Conservation (phyloP, 1,284 basidiomycete species). For the Peniophora sp. region DNA sequence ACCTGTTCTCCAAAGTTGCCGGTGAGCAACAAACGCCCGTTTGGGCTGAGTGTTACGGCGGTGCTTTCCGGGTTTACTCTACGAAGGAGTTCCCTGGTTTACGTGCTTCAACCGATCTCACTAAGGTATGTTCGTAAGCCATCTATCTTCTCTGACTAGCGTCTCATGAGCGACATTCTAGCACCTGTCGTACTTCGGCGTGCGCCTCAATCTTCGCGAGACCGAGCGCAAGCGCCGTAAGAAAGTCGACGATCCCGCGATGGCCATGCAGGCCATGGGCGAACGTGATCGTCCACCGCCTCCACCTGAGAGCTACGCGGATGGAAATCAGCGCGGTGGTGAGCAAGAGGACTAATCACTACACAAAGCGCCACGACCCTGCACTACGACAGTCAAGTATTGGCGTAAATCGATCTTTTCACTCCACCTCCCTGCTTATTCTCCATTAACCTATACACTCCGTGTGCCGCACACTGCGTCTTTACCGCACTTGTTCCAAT, state of each 20-base stretch:
- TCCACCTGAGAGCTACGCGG: no score
- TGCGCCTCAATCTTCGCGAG: conserved; percentile 64
- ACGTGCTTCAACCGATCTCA: conserved; percentile 63
- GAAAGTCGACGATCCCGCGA: conserved; percentile 24
- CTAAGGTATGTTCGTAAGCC: conserved; percentile 43
- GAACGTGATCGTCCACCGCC: not conserved
- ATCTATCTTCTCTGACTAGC: not conserved
- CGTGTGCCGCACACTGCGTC: no score
- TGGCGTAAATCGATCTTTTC: no score
- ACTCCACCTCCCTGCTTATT: no score
- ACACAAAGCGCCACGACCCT: no score
- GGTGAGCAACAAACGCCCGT: conserved; percentile 33
- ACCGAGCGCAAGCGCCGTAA: conserved; percentile 55
- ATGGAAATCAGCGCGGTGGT: no score
- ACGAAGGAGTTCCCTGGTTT: conserved; percentile 77
- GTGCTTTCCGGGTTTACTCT: conserved; percentile 62
- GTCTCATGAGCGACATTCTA: conserved; percentile 16
- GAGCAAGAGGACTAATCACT: no score
- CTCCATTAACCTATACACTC: no score
- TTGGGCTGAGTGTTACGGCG: conserved; percentile 66
- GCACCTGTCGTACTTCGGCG: conserved; percentile 63
- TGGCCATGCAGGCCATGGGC: not conserved
- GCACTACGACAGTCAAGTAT: no score
- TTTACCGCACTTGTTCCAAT: no score
- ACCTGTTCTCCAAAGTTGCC: conserved; percentile 43